Evolutionary conservation across 106 monocot genomes (phyloP).

Genomic region (Dioscorea alata): DNA sequence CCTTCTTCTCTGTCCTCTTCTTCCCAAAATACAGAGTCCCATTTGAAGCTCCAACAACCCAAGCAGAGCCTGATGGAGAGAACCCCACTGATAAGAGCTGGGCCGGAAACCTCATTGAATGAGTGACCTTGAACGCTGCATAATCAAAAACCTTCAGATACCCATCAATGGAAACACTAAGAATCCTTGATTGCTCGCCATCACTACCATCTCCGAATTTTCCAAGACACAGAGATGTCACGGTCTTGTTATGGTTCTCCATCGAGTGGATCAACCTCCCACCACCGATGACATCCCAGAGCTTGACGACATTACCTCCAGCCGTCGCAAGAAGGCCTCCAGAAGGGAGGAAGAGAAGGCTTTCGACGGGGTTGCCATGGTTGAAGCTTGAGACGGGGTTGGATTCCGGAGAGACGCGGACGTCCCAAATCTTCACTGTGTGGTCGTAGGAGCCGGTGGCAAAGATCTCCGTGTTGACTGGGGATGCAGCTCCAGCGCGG

Average conservation of each 20-base stretch:
- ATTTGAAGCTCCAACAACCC: slow-evolving; percentile 77
- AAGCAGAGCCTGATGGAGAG: slow-evolving; percentile 54
- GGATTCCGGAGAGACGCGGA: slow-evolving; percentile 23
- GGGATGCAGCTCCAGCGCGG: slow-evolving; percentile 66
- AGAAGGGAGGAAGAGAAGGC: slow-evolving; percentile 76
- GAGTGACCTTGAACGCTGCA: slow-evolving; percentile 66
- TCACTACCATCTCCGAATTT: slow-evolving; percentile 12
- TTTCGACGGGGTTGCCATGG: slow-evolving; percentile 77
- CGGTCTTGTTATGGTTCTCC: slow-evolving; percentile 93
- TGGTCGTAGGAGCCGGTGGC: slow-evolving; percentile 93
- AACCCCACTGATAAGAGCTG: slow-evolving; percentile 79
- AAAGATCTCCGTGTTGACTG: slow-evolving; percentile 48
- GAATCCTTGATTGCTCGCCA: slow-evolving; percentile 54
- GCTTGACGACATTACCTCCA: slow-evolving; percentile 72
- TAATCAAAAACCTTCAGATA: slow-evolving; percentile 89
- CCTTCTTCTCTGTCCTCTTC: slow-evolving; percentile 45
- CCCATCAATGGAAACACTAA: slow-evolving; percentile 89
- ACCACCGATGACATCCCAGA: slow-evolving; percentile 89
- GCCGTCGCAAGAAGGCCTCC: slow-evolving; percentile 84
- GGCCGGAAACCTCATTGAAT: slow-evolving; percentile 73
- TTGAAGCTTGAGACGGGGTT: slow-evolving; percentile 25
- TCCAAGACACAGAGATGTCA: slow-evolving; percentile 57
- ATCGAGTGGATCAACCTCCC: slow-evolving; percentile 68
- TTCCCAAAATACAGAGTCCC: slow-evolving; percentile 66
- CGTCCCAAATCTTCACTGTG: slow-evolving; percentile 75